Base-by-base conservation (phyloP, 495 filamentous ascomycete species). In the Aspergillus incahuasiensis region DNA sequence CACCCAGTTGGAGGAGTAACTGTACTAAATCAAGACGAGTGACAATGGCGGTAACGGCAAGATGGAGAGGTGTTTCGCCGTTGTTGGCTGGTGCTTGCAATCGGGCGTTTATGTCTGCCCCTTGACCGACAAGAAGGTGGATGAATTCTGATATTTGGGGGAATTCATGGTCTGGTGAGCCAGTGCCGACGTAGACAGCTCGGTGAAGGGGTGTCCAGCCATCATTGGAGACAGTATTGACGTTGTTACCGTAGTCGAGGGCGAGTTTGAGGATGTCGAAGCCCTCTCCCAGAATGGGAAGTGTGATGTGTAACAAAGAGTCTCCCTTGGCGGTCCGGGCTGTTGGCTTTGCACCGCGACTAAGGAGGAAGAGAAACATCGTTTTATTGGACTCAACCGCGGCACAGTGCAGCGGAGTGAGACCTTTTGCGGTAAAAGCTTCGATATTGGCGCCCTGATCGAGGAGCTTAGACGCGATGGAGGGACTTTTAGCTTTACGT, bases 371-470 rank as follows among this genome's bases (percentile, higher is more conserved):
- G 0, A 51, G 19, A 43, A 74, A 66, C 57, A 70, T 70, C 0
- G 39, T 8, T 32, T 57, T 64, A 46, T 70, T 73, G 2, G 67
- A 71, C 5, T 12, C 22, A 15, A 59, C 25, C 1, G 70, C 72
- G 5, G 74, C 71, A 38, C 50, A 68, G 24, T 77, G 71, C 0
- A 77, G 49, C 0, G 72, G 59, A 0, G 68, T 71, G 21, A 64
- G 62, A 5, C 68, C 65, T 35, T 71, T 63, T 0, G 66, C 67
- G 0, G 43, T 71, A 3, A 66, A 32, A 2, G 63, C 68, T 48
- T 74, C 71, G 0, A 71, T 56, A n/a, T 74, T 68, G 15, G 69
- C 71, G 6, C 69, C 71, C 13, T 64, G 39, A 0, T 63, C 62
- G 0, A 74, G 50, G 0, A 74, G 30, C 0, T 71, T 52, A 0